Conservation (phyloP, 192 early-diverging fungal genomes). For the Podila horticola region DNA sequence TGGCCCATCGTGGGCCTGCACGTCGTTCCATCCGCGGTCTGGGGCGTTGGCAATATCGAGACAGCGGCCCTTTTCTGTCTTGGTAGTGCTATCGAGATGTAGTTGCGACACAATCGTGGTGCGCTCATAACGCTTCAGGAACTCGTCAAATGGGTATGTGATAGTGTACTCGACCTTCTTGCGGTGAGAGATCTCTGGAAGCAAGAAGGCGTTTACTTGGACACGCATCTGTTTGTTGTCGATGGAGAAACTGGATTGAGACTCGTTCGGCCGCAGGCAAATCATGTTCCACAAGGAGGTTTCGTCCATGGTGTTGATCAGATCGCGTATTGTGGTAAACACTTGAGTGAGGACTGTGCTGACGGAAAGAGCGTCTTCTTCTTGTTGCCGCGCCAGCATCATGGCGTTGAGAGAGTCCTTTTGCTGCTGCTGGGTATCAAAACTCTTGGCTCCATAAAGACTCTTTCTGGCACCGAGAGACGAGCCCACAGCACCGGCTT, state of each 20-base stretch:
- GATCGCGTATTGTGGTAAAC: conserved; percentile 77
- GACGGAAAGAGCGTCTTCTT: conserved; percentile 54
- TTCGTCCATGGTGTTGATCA: conserved; percentile 79
- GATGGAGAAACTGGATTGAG: conserved; percentile 55
- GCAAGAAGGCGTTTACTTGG: conserved; percentile 74
- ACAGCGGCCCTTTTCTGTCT: conserved; percentile 21
- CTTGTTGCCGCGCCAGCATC: conserved; percentile 29
- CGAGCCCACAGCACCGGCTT: neutral
- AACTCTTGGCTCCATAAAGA: conserved; percentile 33
- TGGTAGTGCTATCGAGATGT: conserved; percentile 22
- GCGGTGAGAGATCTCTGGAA: conserved; percentile 78
- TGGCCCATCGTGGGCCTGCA: conserved; percentile 60
- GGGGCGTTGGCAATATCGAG: conserved; percentile 34
- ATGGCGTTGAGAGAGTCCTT: conserved; percentile 17
- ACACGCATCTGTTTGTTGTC: conserved; percentile 71
- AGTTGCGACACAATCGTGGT: conserved; percentile 51
- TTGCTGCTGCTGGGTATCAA: conserved; percentile 14
- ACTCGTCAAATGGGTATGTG: conserved; percentile 74
- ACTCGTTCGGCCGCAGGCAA: conserved; percentile 80
- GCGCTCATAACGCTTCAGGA: conserved; percentile 74
- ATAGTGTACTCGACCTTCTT: conserved; percentile 76
- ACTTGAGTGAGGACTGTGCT: conserved; percentile 66
- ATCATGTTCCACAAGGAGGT: conserved; percentile 86
- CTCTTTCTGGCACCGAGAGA: conserved; percentile 54
- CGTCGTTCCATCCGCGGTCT: conserved; percentile 34